A percentile compares a stretch with the other conserved stretches of the same genome.
Conservation (phyloP, 176 grass and related monocot species). For the Otatea glauca region DNA sequence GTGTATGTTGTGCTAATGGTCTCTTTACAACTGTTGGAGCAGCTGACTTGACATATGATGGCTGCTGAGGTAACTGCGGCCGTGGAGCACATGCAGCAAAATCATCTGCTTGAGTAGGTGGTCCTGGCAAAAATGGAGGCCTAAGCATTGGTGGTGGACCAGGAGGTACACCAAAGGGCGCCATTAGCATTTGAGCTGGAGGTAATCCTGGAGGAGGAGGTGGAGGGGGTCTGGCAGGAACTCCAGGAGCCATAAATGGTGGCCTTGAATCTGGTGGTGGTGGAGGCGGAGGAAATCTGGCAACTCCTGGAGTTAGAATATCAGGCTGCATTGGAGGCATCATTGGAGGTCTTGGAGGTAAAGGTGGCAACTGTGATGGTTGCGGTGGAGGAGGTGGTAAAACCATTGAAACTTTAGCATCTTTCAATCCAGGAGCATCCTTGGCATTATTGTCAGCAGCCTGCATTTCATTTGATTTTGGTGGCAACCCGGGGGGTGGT, state of each 20-base stretch:
- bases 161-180: constrained; percentile 73
- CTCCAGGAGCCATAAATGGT: constrained; percentile 64
- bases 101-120: constrained; percentile 59
- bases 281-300: constrained; percentile 81
- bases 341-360: constrained; percentile 65
- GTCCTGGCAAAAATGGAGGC: constrained; percentile 59
- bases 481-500: constrained; percentile 64
- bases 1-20: constrained; percentile 96
- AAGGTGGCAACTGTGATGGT: constrained; percentile 55
- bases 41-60: constrained; percentile 97
- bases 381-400: constrained; percentile 51
- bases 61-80: constrained; percentile 76
- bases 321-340: constrained; percentile 64
- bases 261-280: constrained; percentile 76
- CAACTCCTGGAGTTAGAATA: constrained; percentile 67
- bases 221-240: constrained; percentile 61
- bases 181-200: constrained; percentile 63
- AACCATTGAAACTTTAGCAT: constrained; percentile 41
- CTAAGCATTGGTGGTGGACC: constrained; percentile 66
- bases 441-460: constrained; percentile 42
- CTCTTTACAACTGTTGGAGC: constrained; percentile 96
- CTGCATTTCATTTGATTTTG: constrained; percentile 56
- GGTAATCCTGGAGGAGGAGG: constrained; percentile 78
- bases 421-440: constrained; percentile 45
- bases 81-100: constrained; percentile 62